A percentile compares a stretch with the other conserved stretches of the same genome.
phyloP scores from a whole-genome alignment of 2,329 filamentous ascomycete genomes.

The Penicillium sp. region DNA sequence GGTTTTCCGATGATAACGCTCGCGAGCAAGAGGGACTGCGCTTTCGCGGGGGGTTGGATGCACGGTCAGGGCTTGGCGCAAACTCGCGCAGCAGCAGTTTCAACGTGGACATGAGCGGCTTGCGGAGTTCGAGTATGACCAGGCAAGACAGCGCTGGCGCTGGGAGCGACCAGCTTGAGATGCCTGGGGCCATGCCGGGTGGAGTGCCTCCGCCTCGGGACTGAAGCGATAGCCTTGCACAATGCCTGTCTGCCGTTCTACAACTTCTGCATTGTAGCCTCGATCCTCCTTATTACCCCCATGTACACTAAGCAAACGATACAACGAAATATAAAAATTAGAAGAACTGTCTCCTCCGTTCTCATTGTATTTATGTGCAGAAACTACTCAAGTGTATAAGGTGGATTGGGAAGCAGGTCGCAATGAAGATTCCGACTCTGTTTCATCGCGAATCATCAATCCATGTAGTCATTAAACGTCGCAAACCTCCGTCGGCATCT shows the following conservation, averaged over 20 bases:
- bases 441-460: neutral
- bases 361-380: neutral
- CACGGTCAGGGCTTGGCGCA: conserved; percentile 32
- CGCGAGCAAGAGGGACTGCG: conserved; percentile 36
- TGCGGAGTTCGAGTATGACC: conserved; percentile 36
- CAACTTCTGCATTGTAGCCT: conserved; percentile 1
- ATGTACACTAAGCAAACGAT: conserved; percentile 5
- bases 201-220: conserved; percentile 6
- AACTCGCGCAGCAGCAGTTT: conserved; percentile 38
- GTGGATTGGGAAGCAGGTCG: neutral
- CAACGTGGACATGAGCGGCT: conserved; percentile 34
- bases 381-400: neutral
- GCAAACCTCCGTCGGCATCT: neutral
- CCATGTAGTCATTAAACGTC: conserved; percentile 6
- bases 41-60: conserved; percentile 32
- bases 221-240: neutral
- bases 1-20: conserved; percentile 22
- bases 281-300: neutral
- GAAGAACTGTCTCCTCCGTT: neutral
- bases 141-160: conserved; percentile 32
- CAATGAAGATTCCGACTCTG: neutral
- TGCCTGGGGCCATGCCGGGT: conserved; percentile 42
- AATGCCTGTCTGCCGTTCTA: neutral
- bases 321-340: neutral
- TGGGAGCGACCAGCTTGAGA: conserved; percentile 37